Percentiles rank a stretch among this genome's conserved stretches.
Evolutionary conservation across 2,329 filamentous ascomycete genomes (phyloP).

Genomic region (Fusarium liriodendri): DNA sequence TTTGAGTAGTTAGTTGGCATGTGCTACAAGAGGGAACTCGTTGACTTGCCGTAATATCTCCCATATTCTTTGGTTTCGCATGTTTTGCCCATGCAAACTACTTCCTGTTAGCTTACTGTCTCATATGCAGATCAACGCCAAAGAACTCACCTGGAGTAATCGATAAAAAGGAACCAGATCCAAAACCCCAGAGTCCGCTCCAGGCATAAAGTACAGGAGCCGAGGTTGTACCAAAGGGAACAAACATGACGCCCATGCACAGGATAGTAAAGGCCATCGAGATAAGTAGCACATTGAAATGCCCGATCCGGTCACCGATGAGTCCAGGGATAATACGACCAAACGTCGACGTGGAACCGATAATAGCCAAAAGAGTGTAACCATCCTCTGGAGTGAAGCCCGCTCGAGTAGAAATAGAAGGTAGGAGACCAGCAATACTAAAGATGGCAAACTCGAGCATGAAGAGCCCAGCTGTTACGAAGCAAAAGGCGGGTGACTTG

Average conservation of each 20-base stretch:
- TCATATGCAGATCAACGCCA: not conserved
- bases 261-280: slow-evolving; percentile 49
- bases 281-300: slow-evolving; percentile 53
- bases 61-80: slow-evolving; percentile 60
- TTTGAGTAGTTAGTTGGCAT: slow-evolving; percentile 23
- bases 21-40: not conserved
- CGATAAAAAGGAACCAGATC: slow-evolving; percentile 59
- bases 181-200: slow-evolving; percentile 60
- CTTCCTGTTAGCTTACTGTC: slow-evolving; percentile 1
- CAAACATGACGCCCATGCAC: slow-evolving; percentile 55
- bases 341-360: slow-evolving; percentile 56
- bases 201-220: slow-evolving; percentile 56
- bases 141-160: slow-evolving; percentile 46
- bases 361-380: slow-evolving; percentile 57
- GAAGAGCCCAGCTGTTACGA: slow-evolving; percentile 56
- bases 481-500: slow-evolving; percentile 52
- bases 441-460: slow-evolving; percentile 62
- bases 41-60: slow-evolving; percentile 49
- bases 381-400: slow-evolving; percentile 52
- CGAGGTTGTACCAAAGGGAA: slow-evolving; percentile 56
- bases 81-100: slow-evolving; percentile 59
- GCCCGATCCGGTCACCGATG: slow-evolving; percentile 55
- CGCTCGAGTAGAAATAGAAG: slow-evolving; percentile 55
- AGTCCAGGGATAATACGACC: slow-evolving; percentile 58
- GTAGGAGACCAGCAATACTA: slow-evolving; percentile 58